Percentiles rank a stretch among this genome's conserved stretches.
Evolutionary conservation across 495 filamentous ascomycete species (phyloP).

Genomic region (Staphylotrichum tortipilum): DNA sequence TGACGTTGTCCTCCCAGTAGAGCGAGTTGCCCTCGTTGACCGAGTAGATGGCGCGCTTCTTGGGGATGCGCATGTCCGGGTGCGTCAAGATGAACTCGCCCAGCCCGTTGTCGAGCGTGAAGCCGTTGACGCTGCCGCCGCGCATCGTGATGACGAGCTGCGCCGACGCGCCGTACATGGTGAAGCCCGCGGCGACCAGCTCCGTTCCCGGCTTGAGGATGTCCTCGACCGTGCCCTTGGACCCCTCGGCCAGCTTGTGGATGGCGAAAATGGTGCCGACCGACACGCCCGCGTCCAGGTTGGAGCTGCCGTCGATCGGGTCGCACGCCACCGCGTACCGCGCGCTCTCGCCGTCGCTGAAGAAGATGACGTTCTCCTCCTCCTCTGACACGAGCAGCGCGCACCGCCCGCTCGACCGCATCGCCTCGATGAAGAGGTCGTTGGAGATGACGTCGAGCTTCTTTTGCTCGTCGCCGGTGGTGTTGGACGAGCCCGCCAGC

Average conservation of each 20-base stretch:
- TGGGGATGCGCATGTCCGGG: constrained; percentile 83
- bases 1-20: constrained; percentile 89
- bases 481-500: constrained; percentile 89
- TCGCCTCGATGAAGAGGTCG: constrained; percentile 90
- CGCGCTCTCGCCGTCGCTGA: constrained; percentile 68
- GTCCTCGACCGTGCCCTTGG: constrained; percentile 66
- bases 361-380: constrained; percentile 84
- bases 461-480: constrained; percentile 96
- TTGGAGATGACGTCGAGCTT: constrained; percentile 99
- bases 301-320: constrained; percentile 95
- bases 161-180: constrained; percentile 97
- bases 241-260: constrained; percentile 71
- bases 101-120: constrained; percentile 90
- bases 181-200: constrained; percentile 90
- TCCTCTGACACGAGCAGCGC: constrained; percentile 91
- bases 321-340: constrained; percentile 96
- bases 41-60: constrained; percentile 79
- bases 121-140: constrained; percentile 86
- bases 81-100: constrained; percentile 99
- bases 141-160: constrained; percentile 97
- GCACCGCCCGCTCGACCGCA: constrained; percentile 84
- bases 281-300: constrained; percentile 94
- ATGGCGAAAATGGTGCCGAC: constrained; percentile 97
- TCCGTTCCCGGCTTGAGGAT: constrained; percentile 81
- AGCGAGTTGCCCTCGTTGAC: constrained; percentile 96